Base-by-base conservation (phyloP, 1,284 basidiomycete genomes). In the Entoloma clypeatum region DNA sequence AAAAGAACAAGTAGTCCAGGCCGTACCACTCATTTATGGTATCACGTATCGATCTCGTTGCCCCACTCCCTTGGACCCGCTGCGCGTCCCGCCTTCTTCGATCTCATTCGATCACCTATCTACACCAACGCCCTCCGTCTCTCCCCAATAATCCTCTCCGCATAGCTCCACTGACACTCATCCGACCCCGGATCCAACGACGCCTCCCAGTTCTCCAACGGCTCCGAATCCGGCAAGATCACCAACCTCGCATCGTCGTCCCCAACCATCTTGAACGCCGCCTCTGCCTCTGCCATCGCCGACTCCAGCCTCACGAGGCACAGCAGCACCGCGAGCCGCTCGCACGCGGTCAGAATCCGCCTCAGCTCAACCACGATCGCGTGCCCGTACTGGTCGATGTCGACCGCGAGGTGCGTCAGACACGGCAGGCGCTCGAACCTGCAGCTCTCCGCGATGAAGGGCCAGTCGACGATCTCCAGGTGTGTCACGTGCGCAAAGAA, bases 381-480 rank as follows among this genome's bases (percentile, higher is more conserved):
- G 3, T 37, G 36, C 30, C 47, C 41, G 27, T 44, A 47, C n/a
- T 16, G 25, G 29, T 52, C 44, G n/a, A 54, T 19, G 39, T 50
- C 43, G 5, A 54, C 36, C 5, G 48, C 50, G 26, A 52, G 50
- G 35, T 50, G 48, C 6, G 47, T 54, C 23, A 50, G 45, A 29
- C 18, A 28, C 9, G 50, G 47, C 5, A 52, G 48, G 18, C 35
- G 39, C n/a, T 45, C 41, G 26, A 45, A 44, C 14, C 22, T 18
- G 29, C 26, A 37, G 7, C 28, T 23, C 27, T 30, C 17, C n/a
- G 36, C 27, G 18, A 42, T 38, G 35, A 39, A 50, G n/a, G 44
- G 44, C 47, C 48, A 52, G 32, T 52, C 50, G 7, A 52, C 48
- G 11, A 52, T 41, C 39, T 53, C 52, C 11, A 55, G 33, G 33